These are phyloP conservation scores for Aureobasidium lini DNA, from an alignment of 2,329 filamentous ascomycete species.

Conservation along the genomic window DNA sequence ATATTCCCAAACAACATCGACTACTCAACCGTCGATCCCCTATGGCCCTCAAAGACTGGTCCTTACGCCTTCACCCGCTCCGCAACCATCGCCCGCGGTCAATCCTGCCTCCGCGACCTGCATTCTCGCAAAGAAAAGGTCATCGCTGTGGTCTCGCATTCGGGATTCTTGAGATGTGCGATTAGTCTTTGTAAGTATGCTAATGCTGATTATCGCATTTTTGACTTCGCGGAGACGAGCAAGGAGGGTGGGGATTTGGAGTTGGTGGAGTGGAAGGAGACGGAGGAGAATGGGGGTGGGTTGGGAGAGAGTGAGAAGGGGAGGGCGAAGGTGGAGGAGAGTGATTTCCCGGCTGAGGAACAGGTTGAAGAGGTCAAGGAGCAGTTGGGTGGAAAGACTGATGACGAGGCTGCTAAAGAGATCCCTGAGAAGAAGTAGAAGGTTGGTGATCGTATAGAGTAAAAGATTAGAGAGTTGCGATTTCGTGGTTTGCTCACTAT, in stretches of 20 bases:
- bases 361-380: conserved; percentile 14
- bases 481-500: not conserved
- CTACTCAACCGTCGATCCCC: conserved; percentile 49
- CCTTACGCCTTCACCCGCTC: conserved; percentile 47
- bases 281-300: conserved; percentile 39
- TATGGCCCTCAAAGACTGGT: conserved; percentile 53
- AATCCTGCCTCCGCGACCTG: conserved; percentile 44
- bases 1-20: conserved; percentile 51
- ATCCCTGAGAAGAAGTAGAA: conserved; percentile 14
- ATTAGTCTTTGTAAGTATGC: conserved; percentile 43
- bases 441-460: not conserved
- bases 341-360: conserved; percentile 22
- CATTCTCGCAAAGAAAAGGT: conserved; percentile 51
- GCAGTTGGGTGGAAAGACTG: conserved; percentile 14
- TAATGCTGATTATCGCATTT: conserved; percentile 59
- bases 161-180: conserved; percentile 53
- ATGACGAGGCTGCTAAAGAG: conserved; percentile 15
- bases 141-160: conserved; percentile 58
- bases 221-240: conserved; percentile 42
- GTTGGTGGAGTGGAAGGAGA: conserved; percentile 45
- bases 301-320: conserved; percentile 44
- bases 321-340: conserved; percentile 15
- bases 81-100: conserved; percentile 50
- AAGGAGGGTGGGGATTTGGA: conserved; percentile 26
- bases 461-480: not conserved